phyloP scores from a whole-genome alignment of 148 eudicot genomes.

The Rhododendron kiyosumense region DNA sequence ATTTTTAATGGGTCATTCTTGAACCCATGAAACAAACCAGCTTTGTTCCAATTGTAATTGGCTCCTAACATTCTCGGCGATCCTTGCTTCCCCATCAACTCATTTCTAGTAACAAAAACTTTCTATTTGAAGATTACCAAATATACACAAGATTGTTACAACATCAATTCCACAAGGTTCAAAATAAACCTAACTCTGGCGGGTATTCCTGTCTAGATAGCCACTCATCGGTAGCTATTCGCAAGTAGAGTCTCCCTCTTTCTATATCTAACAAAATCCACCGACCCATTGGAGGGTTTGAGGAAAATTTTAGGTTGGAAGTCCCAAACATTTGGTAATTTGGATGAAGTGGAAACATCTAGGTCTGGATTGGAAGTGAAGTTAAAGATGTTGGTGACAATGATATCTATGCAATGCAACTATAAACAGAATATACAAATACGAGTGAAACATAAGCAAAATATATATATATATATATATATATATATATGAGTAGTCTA shows the following conservation, averaged over 20 bases:
- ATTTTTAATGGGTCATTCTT: conserved; percentile 36
- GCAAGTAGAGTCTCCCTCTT: background rate
- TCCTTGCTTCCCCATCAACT: conserved; percentile 49
- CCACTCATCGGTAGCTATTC: background rate
- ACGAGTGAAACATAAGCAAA: conserved; percentile 33
- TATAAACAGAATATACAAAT: background rate
- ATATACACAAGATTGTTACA: background rate
- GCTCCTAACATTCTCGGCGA: conserved; percentile 34
- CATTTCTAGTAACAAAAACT: background rate
- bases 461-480: background rate
- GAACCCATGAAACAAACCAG: conserved; percentile 28
- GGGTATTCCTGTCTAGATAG: background rate
- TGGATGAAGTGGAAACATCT: conserved; percentile 41
- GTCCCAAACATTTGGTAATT: conserved; percentile 12
- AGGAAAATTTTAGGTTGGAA: background rate
- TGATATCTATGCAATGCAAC: conserved; percentile 16
- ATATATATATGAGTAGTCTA: background rate
- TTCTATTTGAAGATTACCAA: background rate
- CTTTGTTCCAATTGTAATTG: conserved; percentile 30
- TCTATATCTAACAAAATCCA: background rate
- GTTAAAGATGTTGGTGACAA: conserved; percentile 40
- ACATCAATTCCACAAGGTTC: background rate
- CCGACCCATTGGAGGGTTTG: background rate
- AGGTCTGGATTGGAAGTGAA: conserved; percentile 52
- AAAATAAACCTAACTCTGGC: background rate